Percentiles rank a stretch among this genome's conserved stretches.
These are phyloP conservation scores for Mycena chlorophos DNA, from an alignment of 768 basidiomycete genomes.

Conservation along the genomic window DNA sequence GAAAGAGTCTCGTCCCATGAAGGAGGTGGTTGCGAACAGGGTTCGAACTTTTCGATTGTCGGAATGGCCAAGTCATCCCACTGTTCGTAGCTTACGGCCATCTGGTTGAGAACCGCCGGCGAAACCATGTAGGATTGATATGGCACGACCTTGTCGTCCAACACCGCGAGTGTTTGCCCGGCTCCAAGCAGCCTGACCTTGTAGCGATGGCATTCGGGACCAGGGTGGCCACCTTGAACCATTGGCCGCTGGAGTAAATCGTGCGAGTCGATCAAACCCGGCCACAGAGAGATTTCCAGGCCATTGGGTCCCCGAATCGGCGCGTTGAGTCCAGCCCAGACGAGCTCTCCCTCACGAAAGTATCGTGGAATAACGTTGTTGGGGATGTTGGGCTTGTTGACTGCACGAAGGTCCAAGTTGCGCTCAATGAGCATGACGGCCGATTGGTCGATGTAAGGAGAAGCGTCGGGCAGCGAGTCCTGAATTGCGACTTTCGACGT, in stretches of 20 bases:
- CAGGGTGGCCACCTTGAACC: slow-evolving; percentile 25
- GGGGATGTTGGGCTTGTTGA: slow-evolving; percentile 42
- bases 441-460: slow-evolving; percentile 36
- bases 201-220: slow-evolving; percentile 50
- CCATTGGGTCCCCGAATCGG: slow-evolving; percentile 47
- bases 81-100: slow-evolving; percentile 46
- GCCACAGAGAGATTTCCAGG: slow-evolving; percentile 69
- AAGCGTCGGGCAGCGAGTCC: slow-evolving; percentile 31
- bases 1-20: slow-evolving; percentile 55
- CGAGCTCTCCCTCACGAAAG: slow-evolving; percentile 68
- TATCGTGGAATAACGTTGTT: slow-evolving; percentile 45
- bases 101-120: slow-evolving; percentile 48
- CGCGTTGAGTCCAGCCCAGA: slow-evolving; percentile 63
- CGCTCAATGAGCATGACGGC: slow-evolving; percentile 61
- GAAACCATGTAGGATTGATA: slow-evolving; percentile 70
- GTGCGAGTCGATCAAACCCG: slow-evolving; percentile 55
- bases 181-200: slow-evolving; percentile 68
- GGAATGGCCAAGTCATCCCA: slow-evolving; percentile 43
- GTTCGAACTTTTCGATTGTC: slow-evolving; percentile 52
- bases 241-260: slow-evolving; percentile 12
- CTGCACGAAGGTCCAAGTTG: slow-evolving; percentile 61
- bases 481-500: slow-evolving; percentile 40
- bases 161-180: slow-evolving; percentile 45
- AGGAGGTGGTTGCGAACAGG: slow-evolving; percentile 36
- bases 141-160: slow-evolving; percentile 65